Conservation (phyloP, 495 filamentous ascomycete genomes). For the Tuber umbilicatum region DNA sequence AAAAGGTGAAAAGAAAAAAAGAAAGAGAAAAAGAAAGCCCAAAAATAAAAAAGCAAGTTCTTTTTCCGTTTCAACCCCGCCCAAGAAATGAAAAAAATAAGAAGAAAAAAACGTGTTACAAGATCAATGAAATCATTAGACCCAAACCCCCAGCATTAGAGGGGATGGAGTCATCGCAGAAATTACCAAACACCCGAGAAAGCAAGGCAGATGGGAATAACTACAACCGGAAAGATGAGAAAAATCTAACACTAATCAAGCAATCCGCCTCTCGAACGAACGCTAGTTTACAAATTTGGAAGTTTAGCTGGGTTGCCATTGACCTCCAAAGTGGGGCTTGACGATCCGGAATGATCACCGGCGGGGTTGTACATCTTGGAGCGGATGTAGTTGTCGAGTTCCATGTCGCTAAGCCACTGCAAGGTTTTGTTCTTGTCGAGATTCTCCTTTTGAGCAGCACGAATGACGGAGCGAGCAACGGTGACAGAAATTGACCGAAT, state of each 20-base stretch:
- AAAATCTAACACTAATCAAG: conserved; percentile 2
- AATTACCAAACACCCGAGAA: conserved; percentile 3
- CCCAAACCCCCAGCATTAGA: background rate
- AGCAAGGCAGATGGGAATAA: conserved; percentile 2
- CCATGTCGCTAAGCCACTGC: conserved; percentile 54
- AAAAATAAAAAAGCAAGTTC: background rate
- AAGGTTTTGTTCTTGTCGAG: conserved; percentile 65
- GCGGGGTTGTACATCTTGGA: conserved; percentile 66
- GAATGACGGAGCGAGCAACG: conserved; percentile 88
- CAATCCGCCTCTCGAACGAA: background rate
- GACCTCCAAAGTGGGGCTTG: conserved; percentile 24
- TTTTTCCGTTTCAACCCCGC: background rate
- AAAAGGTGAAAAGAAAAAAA: background rate
- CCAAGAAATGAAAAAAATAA: background rate
- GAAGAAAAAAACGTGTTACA: background rate
- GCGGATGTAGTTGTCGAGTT: conserved; percentile 64
- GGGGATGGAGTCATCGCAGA: background rate
- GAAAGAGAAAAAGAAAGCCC: background rate
- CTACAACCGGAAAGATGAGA: background rate
- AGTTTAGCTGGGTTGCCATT: conserved; percentile 4
- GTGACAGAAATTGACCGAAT: conserved; percentile 84
- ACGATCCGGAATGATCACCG: conserved; percentile 23
- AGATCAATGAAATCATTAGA: background rate
- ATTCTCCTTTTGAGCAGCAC: conserved; percentile 65
- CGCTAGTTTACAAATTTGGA: background rate